phyloP scores from a whole-genome alignment of 2,329 filamentous ascomycete species.

The Mollisia scopiformis region DNA sequence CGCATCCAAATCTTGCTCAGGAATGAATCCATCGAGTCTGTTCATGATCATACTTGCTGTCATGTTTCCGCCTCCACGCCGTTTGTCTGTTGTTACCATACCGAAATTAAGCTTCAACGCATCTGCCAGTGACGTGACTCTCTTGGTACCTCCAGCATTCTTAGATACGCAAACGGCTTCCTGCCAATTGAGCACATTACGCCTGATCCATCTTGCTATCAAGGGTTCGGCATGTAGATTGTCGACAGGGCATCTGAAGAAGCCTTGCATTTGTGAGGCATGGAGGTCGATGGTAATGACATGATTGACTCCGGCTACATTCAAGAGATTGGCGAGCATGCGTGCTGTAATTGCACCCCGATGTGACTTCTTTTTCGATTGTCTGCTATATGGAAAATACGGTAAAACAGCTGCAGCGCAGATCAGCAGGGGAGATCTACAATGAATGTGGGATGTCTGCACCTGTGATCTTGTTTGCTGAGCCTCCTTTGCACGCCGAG shows the following conservation, averaged over 20 bases:
- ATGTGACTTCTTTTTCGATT: slow-evolving; percentile 99
- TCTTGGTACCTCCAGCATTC: slow-evolving; percentile 95
- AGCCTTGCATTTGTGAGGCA: slow-evolving; percentile 98
- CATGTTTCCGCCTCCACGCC: slow-evolving; percentile 65
- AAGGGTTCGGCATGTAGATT: slow-evolving; percentile 96
- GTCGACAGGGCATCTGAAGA: slow-evolving; percentile 97
- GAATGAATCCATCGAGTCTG: slow-evolving; percentile 64
- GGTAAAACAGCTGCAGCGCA: slow-evolving; percentile 73
- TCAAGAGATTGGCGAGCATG: slow-evolving; percentile 94
- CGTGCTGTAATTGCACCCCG: slow-evolving; percentile 94
- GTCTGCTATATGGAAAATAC: slow-evolving; percentile 98
- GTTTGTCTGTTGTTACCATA: slow-evolving; percentile 86
- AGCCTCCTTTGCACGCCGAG: slow-evolving; percentile 96
- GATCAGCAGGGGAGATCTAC: not conserved
- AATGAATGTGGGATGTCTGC: slow-evolving; percentile 38
- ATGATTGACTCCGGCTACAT: slow-evolving; percentile 93
- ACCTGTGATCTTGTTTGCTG: slow-evolving; percentile 96
- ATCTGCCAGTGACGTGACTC: slow-evolving; percentile 94
- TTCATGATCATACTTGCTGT: slow-evolving; percentile 78
- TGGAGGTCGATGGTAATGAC: slow-evolving; percentile 97
- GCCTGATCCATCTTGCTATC: slow-evolving; percentile 92
- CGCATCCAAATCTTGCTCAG: slow-evolving; percentile 46
- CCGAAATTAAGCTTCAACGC: slow-evolving; percentile 97
- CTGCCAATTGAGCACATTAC: slow-evolving; percentile 84
- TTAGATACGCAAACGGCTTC: slow-evolving; percentile 97